These are phyloP conservation scores for Xylaria sp. DNA, from an alignment of 2,329 filamentous ascomycete genomes.

Conservation along the genomic window DNA sequence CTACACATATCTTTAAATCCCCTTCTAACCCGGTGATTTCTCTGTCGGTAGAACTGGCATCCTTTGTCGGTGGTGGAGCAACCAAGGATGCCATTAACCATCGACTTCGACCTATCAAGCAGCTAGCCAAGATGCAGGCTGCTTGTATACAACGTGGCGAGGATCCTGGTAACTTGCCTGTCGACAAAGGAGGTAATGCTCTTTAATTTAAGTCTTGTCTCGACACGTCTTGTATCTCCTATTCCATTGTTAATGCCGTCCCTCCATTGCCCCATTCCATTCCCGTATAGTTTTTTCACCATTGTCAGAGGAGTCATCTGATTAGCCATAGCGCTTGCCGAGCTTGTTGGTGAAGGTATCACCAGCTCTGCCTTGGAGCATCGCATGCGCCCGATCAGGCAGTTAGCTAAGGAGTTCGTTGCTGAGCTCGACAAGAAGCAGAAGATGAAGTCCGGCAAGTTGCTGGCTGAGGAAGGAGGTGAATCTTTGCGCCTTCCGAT, in stretches of 20 bases:
- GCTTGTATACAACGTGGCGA: conserved; percentile 43
- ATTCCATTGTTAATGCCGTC: conserved; percentile 3
- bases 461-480: conserved; percentile 54
- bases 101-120: conserved; percentile 53
- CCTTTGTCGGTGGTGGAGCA: conserved; percentile 48
- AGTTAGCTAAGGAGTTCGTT: conserved; percentile 51
- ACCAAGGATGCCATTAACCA: conserved; percentile 52
- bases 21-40: conserved; percentile 25
- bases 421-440: conserved; percentile 44
- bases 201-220: not conserved
- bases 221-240: conserved; percentile 11
- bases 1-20: not conserved
- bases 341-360: conserved; percentile 56
- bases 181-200: conserved; percentile 52
- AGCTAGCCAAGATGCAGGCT: conserved; percentile 51
- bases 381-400: conserved; percentile 60
- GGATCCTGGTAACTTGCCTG: conserved; percentile 51
- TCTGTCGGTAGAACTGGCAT: conserved; percentile 40
- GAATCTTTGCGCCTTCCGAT: conserved; percentile 36
- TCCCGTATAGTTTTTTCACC: conserved; percentile 4
- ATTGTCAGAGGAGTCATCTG: conserved; percentile 15
- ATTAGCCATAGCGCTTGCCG: conserved; percentile 27
- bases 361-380: conserved; percentile 61
- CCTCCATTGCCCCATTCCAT: not conserved
- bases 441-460: conserved; percentile 51